These are phyloP conservation scores for Phoenix dactylifera DNA, from an alignment of 176 grass and related monocot genomes.

Conservation along the genomic window DNA sequence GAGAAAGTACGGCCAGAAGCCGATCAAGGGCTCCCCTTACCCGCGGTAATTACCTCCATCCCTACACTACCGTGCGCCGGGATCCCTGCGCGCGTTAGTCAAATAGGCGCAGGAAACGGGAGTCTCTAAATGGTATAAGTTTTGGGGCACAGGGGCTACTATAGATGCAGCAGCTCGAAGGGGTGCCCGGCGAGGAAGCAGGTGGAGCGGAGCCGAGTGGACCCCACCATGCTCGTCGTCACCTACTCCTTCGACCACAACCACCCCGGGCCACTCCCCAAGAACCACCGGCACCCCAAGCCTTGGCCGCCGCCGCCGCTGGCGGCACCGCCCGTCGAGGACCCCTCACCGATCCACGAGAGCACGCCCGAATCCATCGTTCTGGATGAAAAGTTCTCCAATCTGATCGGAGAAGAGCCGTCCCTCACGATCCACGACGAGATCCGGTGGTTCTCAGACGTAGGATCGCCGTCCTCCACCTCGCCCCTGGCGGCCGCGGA, in stretches of 20 bases:
- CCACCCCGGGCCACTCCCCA: conserved; percentile 56
- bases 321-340: not conserved
- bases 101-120: too few species aligned
- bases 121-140: too few species aligned
- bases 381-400: too few species aligned
- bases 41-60: conserved; percentile 34
- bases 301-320: not conserved
- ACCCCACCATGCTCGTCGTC: conserved; percentile 72
- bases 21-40: conserved; percentile 96
- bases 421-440: too few species aligned
- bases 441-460: conserved; percentile 59
- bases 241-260: conserved; percentile 92
- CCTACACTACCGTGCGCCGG: too few species aligned
- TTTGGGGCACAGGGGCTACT: conserved; percentile 54
- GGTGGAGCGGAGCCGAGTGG: conserved; percentile 71
- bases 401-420: too few species aligned
- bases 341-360: not conserved
- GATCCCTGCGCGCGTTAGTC: too few species aligned
- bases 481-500: conserved; percentile 32
- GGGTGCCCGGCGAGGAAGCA: conserved; percentile 92
- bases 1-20: conserved; percentile 99
- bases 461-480: conserved; percentile 35
- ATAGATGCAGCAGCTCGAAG: conserved; percentile 89
- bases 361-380: too few species aligned
- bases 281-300: conserved; percentile 36